A percentile compares a stretch with the other conserved stretches of the same genome.
Conservation (phyloP, 225 moss, liverwort and hornwort species). For the Asterella californica region DNA sequence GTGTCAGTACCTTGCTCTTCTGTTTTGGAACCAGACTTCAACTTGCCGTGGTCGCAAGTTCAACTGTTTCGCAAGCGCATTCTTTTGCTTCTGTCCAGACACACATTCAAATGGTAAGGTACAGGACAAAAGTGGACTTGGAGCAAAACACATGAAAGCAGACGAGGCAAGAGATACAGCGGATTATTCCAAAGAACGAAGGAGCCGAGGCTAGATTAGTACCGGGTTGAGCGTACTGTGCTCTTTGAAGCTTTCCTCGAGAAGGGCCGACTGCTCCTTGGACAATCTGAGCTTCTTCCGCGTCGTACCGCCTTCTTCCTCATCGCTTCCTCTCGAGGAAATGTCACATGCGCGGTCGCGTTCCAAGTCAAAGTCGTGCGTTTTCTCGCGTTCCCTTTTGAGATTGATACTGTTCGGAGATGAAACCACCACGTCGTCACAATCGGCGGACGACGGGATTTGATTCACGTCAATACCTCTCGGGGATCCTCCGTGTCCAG, state of each 20-base stretch:
- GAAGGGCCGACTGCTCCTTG: constrained; percentile 85
- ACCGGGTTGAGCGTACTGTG: constrained; percentile 92
- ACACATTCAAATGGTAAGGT: constrained; percentile 1
- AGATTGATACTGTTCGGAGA: constrained; percentile 71
- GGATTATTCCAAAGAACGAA: neutral
- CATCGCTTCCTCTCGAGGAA: constrained; percentile 82
- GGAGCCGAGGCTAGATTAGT: constrained; percentile 2
- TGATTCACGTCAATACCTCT: constrained; percentile 93
- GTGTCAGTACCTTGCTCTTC: constrained; percentile 65
- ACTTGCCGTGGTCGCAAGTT: constrained; percentile 84
- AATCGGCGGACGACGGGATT: constrained; percentile 80
- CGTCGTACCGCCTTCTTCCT: constrained; percentile 85
- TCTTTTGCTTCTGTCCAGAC: constrained; percentile 74
- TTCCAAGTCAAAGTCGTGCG: constrained; percentile 85
- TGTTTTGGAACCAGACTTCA: constrained; percentile 99
- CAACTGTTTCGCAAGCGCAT: constrained; percentile 87
- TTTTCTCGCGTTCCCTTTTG: constrained; percentile 75
- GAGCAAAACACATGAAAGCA: neutral
- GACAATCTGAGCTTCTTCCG: constrained; percentile 94
- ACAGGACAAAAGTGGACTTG: neutral
- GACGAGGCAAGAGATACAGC: neutral
- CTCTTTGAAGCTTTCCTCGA: constrained; percentile 96
- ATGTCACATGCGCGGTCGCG: constrained; percentile 67
- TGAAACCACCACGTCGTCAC: constrained; percentile 75
- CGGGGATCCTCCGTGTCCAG: constrained; percentile 59